phyloP scores from a whole-genome alignment of 495 filamentous ascomycete genomes.

The Aspergillus biplanus region DNA sequence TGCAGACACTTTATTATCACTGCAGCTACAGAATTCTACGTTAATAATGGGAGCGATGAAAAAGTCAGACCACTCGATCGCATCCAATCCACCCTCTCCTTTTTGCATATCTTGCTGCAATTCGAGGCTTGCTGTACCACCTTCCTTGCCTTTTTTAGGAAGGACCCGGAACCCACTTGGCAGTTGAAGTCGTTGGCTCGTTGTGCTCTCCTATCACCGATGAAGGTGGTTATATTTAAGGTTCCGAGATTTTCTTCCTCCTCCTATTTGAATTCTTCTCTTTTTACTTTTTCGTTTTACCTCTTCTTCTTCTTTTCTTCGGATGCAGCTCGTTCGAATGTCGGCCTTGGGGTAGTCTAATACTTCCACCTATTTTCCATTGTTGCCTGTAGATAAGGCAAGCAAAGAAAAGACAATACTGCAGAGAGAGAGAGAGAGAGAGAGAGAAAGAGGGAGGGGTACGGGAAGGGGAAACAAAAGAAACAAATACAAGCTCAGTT shows the following conservation, averaged over 20 bases:
- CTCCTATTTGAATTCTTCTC: not conserved
- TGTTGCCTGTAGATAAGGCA: too few relatives aligned
- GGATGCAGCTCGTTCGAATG: not conserved
- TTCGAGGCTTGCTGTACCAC: conserved; percentile 20
- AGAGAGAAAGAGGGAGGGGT: not conserved
- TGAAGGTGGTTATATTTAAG: conserved; percentile 18
- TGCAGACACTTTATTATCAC: conserved; percentile 13
- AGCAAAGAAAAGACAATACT: not conserved
- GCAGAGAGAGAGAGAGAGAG: not conserved
- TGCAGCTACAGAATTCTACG: not conserved
- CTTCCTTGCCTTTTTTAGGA: conserved; percentile 15
- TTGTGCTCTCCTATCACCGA: conserved; percentile 13
- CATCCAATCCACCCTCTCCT: conserved; percentile 12
- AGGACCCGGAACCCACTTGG: conserved; percentile 8
- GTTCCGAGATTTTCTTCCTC: not conserved
- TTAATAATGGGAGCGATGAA: not conserved
- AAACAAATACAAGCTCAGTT: not conserved
- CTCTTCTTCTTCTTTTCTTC: conserved; percentile 12
- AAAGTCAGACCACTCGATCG: conserved; percentile 12
- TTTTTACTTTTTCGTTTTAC: conserved; percentile 22
- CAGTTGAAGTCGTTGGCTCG: conserved; percentile 9
- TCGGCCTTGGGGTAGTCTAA: too few relatives aligned
- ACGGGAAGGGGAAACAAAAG: not conserved
- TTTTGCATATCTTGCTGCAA: conserved; percentile 10
- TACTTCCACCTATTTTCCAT: too few relatives aligned